Evolutionary conservation across 495 filamentous ascomycete species (phyloP).

Genomic region (Penicillium alfredii): DNA sequence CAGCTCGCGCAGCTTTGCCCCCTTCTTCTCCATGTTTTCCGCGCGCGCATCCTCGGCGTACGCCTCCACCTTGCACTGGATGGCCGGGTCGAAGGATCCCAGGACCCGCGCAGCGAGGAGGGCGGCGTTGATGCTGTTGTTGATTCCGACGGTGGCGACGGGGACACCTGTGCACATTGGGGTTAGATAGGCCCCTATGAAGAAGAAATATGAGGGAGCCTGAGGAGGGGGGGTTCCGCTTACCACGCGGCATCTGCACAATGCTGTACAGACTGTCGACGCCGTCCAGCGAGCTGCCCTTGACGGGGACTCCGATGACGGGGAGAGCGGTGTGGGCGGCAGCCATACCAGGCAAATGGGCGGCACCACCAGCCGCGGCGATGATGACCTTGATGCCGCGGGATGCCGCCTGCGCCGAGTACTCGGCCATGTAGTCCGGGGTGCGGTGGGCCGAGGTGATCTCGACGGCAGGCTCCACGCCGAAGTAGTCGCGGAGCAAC

Average conservation of each 20-base stretch:
- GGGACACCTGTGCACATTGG: slow-evolving; percentile 59
- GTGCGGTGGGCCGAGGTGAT: slow-evolving; percentile 96
- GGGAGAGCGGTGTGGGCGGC: slow-evolving; percentile 81
- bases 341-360: slow-evolving; percentile 89
- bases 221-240: slow-evolving; percentile 5
- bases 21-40: slow-evolving; percentile 52
- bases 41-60: slow-evolving; percentile 69
- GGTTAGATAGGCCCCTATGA: slow-evolving; percentile 6
- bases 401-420: slow-evolving; percentile 60
- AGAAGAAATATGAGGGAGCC: background rate
- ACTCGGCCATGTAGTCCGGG: slow-evolving; percentile 72
- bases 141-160: slow-evolving; percentile 84
- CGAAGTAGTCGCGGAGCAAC: slow-evolving; percentile 64
- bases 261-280: slow-evolving; percentile 86
- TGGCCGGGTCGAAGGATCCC: slow-evolving; percentile 54
- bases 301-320: slow-evolving; percentile 89
- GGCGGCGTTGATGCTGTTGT: slow-evolving; percentile 90
- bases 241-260: slow-evolving; percentile 82
- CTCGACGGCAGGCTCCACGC: slow-evolving; percentile 66
- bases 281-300: slow-evolving; percentile 78
- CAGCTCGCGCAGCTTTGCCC: slow-evolving; percentile 43
- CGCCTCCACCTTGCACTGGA: slow-evolving; percentile 55
- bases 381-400: slow-evolving; percentile 84
- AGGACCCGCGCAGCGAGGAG: slow-evolving; percentile 82
- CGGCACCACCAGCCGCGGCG: slow-evolving; percentile 88